A percentile compares a stretch with the other conserved stretches of the same genome.
These are phyloP conservation scores for Cucurbita moschata DNA, from an alignment of 306 rosid species.

Conservation along the genomic window DNA sequence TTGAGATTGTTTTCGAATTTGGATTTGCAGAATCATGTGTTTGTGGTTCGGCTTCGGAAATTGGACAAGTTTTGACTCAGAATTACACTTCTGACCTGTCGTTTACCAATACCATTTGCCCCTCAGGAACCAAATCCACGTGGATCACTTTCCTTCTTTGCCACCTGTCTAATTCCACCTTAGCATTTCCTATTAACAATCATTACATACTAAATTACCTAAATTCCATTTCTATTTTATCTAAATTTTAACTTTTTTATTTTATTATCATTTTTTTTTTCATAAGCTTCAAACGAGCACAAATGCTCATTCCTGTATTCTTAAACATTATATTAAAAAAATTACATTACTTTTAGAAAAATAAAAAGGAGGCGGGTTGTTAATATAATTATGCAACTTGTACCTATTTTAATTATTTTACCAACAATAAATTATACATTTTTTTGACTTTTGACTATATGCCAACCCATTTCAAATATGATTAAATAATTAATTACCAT, in stretches of 20 bases:
- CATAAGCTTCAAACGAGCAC: no score
- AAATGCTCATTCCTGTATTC: no score
- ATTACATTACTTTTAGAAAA: no score
- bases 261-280: no score
- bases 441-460: not conserved
- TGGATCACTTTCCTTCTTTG: not conserved
- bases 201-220: no score
- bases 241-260: no score
- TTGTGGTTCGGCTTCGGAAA: not conserved
- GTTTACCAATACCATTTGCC: not conserved
- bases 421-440: not conserved
- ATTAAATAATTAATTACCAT: no score
- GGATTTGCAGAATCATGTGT: not conserved
- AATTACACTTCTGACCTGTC: constrained; percentile 7
- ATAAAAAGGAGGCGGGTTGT: no score
- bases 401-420: not conserved
- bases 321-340: no score
- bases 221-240: no score
- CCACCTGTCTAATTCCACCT: not conserved
- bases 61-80: not conserved
- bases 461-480: not conserved
- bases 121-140: not conserved
- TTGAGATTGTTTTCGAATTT: not conserved
- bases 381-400: not conserved
- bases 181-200: not conserved